phyloP scores from a whole-genome alignment of 108 stramenopile genomes.

The Pseudonitzschia delicatissima region DNA sequence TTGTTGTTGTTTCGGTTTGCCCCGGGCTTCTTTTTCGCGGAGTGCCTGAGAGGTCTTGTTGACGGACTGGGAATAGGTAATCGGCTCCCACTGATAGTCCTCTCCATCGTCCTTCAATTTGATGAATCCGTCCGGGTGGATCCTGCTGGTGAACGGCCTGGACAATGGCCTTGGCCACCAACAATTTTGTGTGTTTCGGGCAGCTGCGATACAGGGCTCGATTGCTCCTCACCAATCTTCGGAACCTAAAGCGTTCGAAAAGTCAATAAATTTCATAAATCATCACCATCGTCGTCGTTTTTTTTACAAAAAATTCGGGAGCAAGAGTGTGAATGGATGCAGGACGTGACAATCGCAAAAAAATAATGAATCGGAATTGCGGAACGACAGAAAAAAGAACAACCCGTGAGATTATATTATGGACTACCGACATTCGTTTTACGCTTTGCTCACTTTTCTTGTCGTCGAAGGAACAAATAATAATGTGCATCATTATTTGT shows the following conservation, averaged over 20 bases:
- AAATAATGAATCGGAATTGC: too few species aligned
- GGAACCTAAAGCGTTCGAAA: too few species aligned
- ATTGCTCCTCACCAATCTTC: conserved; percentile 42
- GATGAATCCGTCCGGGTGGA: conserved; percentile 61
- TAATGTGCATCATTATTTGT: background rate
- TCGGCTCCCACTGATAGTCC: conserved; percentile 41
- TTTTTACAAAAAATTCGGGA: too few species aligned
- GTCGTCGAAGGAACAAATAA: too few species aligned
- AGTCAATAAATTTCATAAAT: too few species aligned
- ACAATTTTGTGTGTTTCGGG: conserved; percentile 60
- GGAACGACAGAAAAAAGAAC: too few species aligned
- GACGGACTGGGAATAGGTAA: conserved; percentile 50
- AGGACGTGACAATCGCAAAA: too few species aligned
- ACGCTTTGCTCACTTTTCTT: too few species aligned
- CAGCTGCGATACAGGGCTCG: conserved; percentile 43
- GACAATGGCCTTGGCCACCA: conserved; percentile 62
- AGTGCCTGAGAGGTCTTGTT: conserved; percentile 74
- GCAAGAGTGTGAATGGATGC: too few species aligned
- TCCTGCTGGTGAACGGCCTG: conserved; percentile 47
- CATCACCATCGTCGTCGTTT: too few species aligned
- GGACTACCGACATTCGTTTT: too few species aligned
- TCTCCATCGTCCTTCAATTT: conserved; percentile 27
- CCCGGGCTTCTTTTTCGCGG: conserved; percentile 41
- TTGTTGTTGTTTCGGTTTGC: background rate
- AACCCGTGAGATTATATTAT: too few species aligned